Evolutionary conservation across 2,329 filamentous ascomycete species (phyloP), one percentile per base, ranked within the genome.

Genomic region (Lecanicillium sp.): DNA sequence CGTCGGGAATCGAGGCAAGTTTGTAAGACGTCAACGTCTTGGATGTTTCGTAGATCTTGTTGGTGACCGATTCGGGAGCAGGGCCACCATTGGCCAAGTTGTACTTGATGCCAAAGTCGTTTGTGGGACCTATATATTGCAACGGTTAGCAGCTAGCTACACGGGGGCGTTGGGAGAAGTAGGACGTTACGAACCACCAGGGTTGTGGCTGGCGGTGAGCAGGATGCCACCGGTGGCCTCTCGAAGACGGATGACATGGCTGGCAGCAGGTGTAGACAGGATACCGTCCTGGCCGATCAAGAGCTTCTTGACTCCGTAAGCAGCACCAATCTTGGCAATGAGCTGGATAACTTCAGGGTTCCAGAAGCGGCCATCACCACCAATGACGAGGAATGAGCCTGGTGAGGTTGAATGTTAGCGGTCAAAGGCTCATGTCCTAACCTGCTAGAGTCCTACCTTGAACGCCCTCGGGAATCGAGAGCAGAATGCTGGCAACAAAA

Each of bases 81-180:
- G 92, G 92, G 41, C 89, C 92, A 53, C 92, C 92, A 58, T 98
- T 96, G 62, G 87, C 73, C 43, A 98, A 74, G 74, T 98, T 98
- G 78, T 98, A 98, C 72, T 98, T 98, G 80, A 98, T 98, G 53
- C 92, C 92, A 55, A 98, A 98, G 67, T 98, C 92, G 60, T 92
- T 84, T 52, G 78, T 83, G 45, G 92, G 92, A 37, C 89, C 87
- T 94, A 31, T 3, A 11, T 20, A 40, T n/a, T 13, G 5, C n/a
- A n/a, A 33, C 17, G 32, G 30, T 30, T 8, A 27, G 50, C 39
- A 42, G 40, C 37, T 29, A 37, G 27, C 41, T 30, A 15, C 9
- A 33, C 16, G 36, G n/a, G n/a, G n/a, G n/a, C n/a, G n/a, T 16
- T 17, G 6, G 5, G 15, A 5, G 7, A 14, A 25, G 16, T 15